Conservation (phyloP, 2,329 filamentous ascomycete species). For the Fusarium ramigenum region DNA sequence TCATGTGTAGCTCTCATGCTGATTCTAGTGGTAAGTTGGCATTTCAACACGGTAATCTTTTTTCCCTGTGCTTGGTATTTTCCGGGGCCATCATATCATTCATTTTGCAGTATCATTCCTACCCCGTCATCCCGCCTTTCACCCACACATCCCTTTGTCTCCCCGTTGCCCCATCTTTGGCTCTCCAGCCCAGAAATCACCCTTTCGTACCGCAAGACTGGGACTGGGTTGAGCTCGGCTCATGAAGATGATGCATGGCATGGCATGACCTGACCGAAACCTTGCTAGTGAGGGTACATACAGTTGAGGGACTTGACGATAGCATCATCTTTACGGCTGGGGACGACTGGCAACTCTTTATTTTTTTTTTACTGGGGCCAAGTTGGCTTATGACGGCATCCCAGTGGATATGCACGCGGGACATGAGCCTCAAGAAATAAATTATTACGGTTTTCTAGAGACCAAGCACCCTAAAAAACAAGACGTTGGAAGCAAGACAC, state of each 20-base stretch:
- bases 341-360: neutral
- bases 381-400: constrained; percentile 31
- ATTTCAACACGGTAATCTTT: constrained; percentile 3
- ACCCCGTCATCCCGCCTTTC: constrained; percentile 35
- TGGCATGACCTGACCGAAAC: constrained; percentile 38
- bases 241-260: constrained; percentile 33
- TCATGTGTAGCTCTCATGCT: constrained; percentile 21
- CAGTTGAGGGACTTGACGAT: constrained; percentile 13
- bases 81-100: constrained; percentile 29
- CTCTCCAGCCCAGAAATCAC: constrained; percentile 24
- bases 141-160: constrained; percentile 26
- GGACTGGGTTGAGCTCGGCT: constrained; percentile 29
- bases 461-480: constrained; percentile 2
- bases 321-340: constrained; percentile 15
- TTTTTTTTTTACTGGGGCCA: neutral
- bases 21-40: constrained; percentile 38
- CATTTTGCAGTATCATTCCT: constrained; percentile 22
- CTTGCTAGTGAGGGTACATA: constrained; percentile 12
- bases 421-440: constrained; percentile 15
- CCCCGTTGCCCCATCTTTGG: constrained; percentile 27
- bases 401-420: constrained; percentile 14
- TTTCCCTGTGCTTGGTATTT: constrained; percentile 8
- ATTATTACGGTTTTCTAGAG: neutral
- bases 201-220: constrained; percentile 29
- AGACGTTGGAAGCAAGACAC: constrained; percentile 27